Conservation (phyloP, 768 basidiomycete species). For the Leucocoprinus leucothites region DNA sequence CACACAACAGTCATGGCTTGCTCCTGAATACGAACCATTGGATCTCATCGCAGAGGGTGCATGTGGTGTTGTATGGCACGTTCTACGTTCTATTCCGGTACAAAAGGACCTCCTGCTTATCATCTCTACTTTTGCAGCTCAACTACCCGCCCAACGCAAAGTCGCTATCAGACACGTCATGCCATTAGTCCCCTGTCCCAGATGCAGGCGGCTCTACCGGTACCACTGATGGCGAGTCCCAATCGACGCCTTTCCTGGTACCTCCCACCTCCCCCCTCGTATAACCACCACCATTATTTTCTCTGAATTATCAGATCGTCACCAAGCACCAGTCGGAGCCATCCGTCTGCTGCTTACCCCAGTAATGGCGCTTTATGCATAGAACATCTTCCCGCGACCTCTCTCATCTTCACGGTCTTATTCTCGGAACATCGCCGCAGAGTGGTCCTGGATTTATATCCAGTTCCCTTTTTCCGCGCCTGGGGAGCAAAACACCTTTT, state of each 20-base stretch:
- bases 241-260: slow-evolving; percentile 34
- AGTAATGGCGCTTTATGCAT: slow-evolving; percentile 43
- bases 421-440: slow-evolving; percentile 29
- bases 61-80: too few species aligned
- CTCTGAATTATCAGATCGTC: slow-evolving; percentile 76
- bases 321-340: slow-evolving; percentile 38
- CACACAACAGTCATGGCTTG: too few species aligned
- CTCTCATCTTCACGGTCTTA: slow-evolving; percentile 26
- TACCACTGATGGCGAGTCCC: slow-evolving; percentile 13
- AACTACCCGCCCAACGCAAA: too few species aligned
- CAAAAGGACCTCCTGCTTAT: too few species aligned
- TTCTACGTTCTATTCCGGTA: too few species aligned
- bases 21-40: too few species aligned
- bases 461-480: slow-evolving; percentile 80
- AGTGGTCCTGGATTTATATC: slow-evolving; percentile 38
- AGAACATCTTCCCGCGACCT: slow-evolving; percentile 52
- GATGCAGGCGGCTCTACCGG: slow-evolving; percentile 9
- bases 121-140: too few species aligned
- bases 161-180: too few species aligned
- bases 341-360: slow-evolving; percentile 30
- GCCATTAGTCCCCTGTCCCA: slow-evolving; percentile 16
- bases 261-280: slow-evolving; percentile 56
- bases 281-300: slow-evolving; percentile 35
- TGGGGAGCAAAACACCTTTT: slow-evolving; percentile 56
- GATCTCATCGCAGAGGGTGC: too few species aligned